These are phyloP conservation scores for Microbotryum scabiosae DNA, from an alignment of 1,284 basidiomycete species.

Conservation along the genomic window DNA sequence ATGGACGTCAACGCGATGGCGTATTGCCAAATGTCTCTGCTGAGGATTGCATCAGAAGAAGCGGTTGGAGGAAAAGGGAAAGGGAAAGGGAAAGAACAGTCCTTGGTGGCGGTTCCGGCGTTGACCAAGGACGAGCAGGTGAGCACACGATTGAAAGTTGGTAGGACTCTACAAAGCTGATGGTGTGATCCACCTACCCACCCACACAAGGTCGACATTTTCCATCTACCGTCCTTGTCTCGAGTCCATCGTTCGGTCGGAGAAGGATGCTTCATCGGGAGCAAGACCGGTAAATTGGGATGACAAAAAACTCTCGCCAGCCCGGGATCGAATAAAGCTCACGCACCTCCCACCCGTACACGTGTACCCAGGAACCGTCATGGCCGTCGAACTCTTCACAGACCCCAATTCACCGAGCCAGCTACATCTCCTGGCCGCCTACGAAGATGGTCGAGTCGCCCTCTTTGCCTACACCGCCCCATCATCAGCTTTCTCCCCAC, in stretches of 20 bases:
- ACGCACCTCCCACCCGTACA: background rate
- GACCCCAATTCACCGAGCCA: background rate
- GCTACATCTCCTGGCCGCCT: constrained; percentile 27
- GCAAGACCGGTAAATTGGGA: constrained; percentile 27
- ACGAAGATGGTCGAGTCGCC: constrained; percentile 32
- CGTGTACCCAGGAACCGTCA: constrained; percentile 27
- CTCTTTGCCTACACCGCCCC: constrained; percentile 19
- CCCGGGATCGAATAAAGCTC: background rate
- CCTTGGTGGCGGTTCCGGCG: constrained; percentile 28
- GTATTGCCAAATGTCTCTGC: constrained; percentile 29
- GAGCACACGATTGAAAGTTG: background rate
- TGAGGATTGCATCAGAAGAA: background rate
- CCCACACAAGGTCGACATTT: constrained; percentile 31
- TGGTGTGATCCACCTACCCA: too few relatives aligned
- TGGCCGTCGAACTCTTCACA: constrained; percentile 25
- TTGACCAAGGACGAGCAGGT: constrained; percentile 31
- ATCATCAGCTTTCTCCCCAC: background rate
- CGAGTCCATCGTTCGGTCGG: constrained; percentile 31
- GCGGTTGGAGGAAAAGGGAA: background rate
- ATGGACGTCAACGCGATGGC: constrained; percentile 32
- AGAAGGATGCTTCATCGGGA: constrained; percentile 13
- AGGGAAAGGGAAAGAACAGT: constrained; percentile 3
- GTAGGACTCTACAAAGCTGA: background rate
- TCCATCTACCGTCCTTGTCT: constrained; percentile 23
- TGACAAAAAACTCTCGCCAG: background rate